Evolutionary conservation across 1,284 basidiomycete genomes (phyloP).

Genomic region (Ceratobasidium sp.): DNA sequence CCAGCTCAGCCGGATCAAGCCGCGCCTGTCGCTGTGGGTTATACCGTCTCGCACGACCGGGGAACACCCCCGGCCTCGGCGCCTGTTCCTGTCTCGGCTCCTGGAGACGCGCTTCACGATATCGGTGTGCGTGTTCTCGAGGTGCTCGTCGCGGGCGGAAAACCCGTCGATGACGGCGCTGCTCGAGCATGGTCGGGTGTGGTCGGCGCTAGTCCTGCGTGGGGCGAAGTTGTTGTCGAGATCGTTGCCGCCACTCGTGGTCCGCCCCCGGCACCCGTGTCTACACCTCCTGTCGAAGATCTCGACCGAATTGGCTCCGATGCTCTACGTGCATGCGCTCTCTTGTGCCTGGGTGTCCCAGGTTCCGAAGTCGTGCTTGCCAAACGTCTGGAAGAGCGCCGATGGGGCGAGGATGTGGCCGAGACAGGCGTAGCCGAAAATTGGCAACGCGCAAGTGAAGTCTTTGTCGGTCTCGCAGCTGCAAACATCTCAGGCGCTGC

Average conservation of each 20-base stretch:
- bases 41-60: constrained; percentile 36
- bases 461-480: constrained; percentile 14
- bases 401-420: constrained; percentile 34
- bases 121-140: constrained; percentile 35
- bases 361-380: constrained; percentile 25
- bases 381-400: constrained; percentile 21
- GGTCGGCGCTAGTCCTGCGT: constrained; percentile 30
- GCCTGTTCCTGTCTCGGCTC: neutral
- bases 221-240: constrained; percentile 35
- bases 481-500: constrained; percentile 21
- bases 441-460: constrained; percentile 35
- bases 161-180: constrained; percentile 27
- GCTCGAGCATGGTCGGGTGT: constrained; percentile 35
- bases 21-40: constrained; percentile 18
- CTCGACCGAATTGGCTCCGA: constrained; percentile 17
- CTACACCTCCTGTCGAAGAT: neutral
- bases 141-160: constrained; percentile 36
- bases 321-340: constrained; percentile 29
- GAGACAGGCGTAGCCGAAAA: constrained; percentile 23
- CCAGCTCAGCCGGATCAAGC: constrained; percentile 1
- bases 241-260: constrained; percentile 29
- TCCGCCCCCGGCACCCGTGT: neutral
- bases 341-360: constrained; percentile 27
- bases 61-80: constrained; percentile 23
- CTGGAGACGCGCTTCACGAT: constrained; percentile 27